phyloP scores from a whole-genome alignment of 1,284 basidiomycete species.

The Ganoderma lucidum region DNA sequence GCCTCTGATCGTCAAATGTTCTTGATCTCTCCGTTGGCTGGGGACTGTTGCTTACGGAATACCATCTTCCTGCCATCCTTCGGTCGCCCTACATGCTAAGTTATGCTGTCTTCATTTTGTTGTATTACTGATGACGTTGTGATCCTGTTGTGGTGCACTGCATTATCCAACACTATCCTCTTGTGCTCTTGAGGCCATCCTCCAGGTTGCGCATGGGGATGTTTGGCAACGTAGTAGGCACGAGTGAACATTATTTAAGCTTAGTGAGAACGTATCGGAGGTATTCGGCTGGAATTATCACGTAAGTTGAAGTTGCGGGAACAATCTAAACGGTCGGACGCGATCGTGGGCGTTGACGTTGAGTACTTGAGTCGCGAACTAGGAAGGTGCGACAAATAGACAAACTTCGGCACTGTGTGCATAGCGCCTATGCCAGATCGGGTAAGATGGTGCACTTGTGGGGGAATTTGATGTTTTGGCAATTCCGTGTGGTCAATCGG shows the following conservation, averaged over 20 bases:
- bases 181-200: background rate
- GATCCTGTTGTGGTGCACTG: too few relatives aligned
- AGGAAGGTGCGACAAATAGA: background rate
- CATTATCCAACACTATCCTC: background rate
- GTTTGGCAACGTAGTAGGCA: too few relatives aligned
- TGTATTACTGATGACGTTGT: background rate
- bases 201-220: too few relatives aligned
- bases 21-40: background rate
- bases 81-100: background rate
- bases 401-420: background rate
- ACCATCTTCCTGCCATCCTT: background rate
- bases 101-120: background rate
- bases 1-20: background rate
- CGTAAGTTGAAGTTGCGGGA: background rate
- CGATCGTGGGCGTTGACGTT: background rate
- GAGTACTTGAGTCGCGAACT: background rate
- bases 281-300: too few relatives aligned
- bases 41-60: background rate
- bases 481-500: background rate
- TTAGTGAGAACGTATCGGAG: too few relatives aligned
- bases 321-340: background rate
- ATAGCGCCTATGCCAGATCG: background rate
- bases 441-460: background rate
- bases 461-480: background rate
- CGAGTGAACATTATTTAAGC: too few relatives aligned